phyloP scores from a whole-genome alignment of 2,329 filamentous ascomycete species.

The Didymella lethalis region DNA sequence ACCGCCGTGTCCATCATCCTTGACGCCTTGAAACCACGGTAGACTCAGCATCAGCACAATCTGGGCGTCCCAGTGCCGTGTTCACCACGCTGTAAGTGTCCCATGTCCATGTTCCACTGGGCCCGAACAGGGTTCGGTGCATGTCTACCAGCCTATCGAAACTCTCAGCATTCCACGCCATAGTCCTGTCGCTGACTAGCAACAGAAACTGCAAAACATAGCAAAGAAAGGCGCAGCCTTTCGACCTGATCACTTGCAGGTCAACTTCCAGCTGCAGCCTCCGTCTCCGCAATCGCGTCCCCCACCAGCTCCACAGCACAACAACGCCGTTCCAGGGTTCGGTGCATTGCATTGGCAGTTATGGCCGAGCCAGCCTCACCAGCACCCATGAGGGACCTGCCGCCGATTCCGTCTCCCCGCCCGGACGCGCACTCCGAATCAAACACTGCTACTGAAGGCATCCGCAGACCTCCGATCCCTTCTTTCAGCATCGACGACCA shows the following conservation, averaged over 20 bases:
- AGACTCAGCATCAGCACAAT: slow-evolving; percentile 4
- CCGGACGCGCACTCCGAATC: slow-evolving; percentile 23
- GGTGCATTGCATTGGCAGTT: slow-evolving; percentile 21
- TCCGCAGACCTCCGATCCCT: slow-evolving; percentile 36
- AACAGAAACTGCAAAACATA: slow-evolving; percentile 7
- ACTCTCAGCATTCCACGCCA: slow-evolving; percentile 24
- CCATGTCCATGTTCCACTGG: slow-evolving; percentile 18
- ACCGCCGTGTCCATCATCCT: background rate
- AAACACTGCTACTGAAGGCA: slow-evolving; percentile 13
- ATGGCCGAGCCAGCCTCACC: slow-evolving; percentile 41
- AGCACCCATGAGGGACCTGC: slow-evolving; percentile 35
- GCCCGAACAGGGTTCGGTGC: slow-evolving; percentile 30
- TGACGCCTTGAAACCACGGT: background rate
- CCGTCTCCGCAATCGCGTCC: background rate
- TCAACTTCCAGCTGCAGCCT: background rate
- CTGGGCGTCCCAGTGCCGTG: slow-evolving; percentile 13
- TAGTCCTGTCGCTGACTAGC: slow-evolving; percentile 25
- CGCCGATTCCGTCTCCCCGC: slow-evolving; percentile 36
- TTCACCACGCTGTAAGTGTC: slow-evolving; percentile 28
- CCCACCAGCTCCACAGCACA: background rate
- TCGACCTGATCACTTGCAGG: slow-evolving; percentile 6
- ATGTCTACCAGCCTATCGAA: slow-evolving; percentile 22
- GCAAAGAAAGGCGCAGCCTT: slow-evolving; percentile 3
- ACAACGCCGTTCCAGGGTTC: slow-evolving; percentile 10
- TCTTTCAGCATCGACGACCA: slow-evolving; percentile 46